A percentile compares a stretch with the other conserved stretches of the same genome.
Evolutionary conservation across 2,329 filamentous ascomycete species (phyloP).

Genomic region (Alternaria sp.): DNA sequence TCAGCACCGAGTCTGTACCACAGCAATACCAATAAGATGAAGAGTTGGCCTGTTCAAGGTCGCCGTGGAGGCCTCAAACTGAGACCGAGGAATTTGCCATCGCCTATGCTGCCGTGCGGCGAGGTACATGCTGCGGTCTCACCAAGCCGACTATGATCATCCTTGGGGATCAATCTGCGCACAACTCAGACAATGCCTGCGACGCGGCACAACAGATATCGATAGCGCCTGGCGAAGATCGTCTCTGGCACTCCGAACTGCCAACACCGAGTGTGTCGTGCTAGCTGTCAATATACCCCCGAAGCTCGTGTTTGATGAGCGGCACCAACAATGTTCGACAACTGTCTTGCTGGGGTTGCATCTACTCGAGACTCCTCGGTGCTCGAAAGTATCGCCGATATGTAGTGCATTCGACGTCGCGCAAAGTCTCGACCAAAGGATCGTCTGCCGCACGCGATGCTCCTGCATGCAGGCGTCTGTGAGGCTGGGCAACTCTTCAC

Average conservation of each 20-base stretch:
- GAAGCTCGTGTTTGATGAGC: neutral
- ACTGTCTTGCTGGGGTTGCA: neutral
- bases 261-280: neutral
- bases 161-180: slow-evolving; percentile 7
- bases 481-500: slow-evolving; percentile 15
- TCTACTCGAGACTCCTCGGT: neutral
- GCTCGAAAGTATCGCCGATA: neutral
- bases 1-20: neutral
- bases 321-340: slow-evolving; percentile 1
- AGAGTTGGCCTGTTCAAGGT: neutral
- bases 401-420: neutral
- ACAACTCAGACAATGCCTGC: slow-evolving; percentile 6
- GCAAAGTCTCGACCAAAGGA: neutral
- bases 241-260: neutral
- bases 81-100: neutral
- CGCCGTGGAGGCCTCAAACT: neutral
- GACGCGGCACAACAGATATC: slow-evolving; percentile 1
- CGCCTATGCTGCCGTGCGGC: slow-evolving; percentile 7
- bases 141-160: slow-evolving; percentile 23
- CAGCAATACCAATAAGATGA: neutral
- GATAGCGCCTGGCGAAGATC: neutral
- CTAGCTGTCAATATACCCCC: neutral
- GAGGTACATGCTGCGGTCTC: slow-evolving; percentile 6
- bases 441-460: slow-evolving; percentile 15
- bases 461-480: slow-evolving; percentile 21